Base-by-base conservation (phyloP, 805 yeast species). In the Candida koratica region DNA sequence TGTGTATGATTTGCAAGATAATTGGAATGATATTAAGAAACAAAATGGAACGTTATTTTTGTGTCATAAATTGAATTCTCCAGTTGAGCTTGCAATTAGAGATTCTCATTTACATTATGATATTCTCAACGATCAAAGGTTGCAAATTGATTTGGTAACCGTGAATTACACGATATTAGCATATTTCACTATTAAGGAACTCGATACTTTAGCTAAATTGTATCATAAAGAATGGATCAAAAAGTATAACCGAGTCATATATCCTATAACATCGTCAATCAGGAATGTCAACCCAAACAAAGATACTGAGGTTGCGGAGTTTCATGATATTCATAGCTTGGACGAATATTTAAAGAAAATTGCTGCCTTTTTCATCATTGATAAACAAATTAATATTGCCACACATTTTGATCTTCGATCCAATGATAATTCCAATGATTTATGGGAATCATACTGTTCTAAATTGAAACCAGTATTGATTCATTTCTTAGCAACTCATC, bases 101-200 rank as follows among this genome's bases (percentile, higher is more conserved):
- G 78, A 76, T 29, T 69, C 80, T 0, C 61, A 64, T 34, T 54
- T 56, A 39, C 67, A 63, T 45, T 71, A 73, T 39, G 68, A 73
- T 46, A 68, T 80, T 3, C 59, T 81, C 32, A 62, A 68, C 6
- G 74, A 71, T 34, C 62, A 49, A 13, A 33, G 36, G 4, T 41
- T 58, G 16, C 54, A 52, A 25, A 45, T 87, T 20, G 79, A 80
- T 38, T 57, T 89, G 39, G 72, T 78, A n/a, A 83, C 88, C 5
- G 66, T 90, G 18, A 84, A 78, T 56, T 96, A 90, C 59, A 79
- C 94, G 4, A 73, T 85, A 17, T 67, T 89, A 48, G 94, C 93
- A 1, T 89, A 81, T 52, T 76, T 81, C 40, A 79, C 88, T 3
- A 69, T 89, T 31, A 78, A 81, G 34, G 82, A 80, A 49, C 60